Evolutionary conservation across 2,329 filamentous ascomycete genomes (phyloP).

Genomic region (Trichoderma sp.): DNA sequence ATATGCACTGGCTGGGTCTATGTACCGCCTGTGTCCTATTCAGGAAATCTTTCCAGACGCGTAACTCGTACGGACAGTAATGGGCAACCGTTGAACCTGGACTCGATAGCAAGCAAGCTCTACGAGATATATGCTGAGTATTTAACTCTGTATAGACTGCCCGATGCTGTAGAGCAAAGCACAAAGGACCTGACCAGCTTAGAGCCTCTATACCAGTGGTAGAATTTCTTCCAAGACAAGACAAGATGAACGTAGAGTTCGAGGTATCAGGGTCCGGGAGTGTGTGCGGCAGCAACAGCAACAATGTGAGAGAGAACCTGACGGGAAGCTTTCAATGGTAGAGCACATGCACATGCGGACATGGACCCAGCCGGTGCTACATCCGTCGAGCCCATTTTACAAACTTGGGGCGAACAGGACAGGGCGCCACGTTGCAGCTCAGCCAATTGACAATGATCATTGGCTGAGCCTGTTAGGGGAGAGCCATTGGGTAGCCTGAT

Average conservation of each 20-base stretch:
- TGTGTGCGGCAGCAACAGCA: background rate
- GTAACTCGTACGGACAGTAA: background rate
- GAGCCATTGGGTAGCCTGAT: constrained; percentile 20
- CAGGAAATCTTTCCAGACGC: background rate
- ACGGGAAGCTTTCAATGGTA: background rate
- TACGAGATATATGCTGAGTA: background rate
- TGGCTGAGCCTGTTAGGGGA: constrained; percentile 5
- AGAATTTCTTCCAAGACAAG: background rate
- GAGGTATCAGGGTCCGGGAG: background rate
- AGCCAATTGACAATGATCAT: constrained; percentile 21
- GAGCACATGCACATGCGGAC: background rate
- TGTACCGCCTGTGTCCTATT: background rate
- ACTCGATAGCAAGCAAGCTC: background rate
- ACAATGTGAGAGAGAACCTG: background rate
- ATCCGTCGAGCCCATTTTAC: constrained; percentile 5
- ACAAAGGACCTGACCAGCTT: background rate
- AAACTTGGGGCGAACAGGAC: constrained; percentile 11
- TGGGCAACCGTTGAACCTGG: background rate
- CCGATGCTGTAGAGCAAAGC: background rate
- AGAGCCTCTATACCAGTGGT: background rate
- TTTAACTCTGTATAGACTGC: background rate
- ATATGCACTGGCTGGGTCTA: background rate
- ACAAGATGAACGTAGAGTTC: background rate
- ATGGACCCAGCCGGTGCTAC: constrained; percentile 7
- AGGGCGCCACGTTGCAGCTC: constrained; percentile 23